phyloP scores from a whole-genome alignment of 352 stramenopile species.

The Pythium brachiatum region DNA sequence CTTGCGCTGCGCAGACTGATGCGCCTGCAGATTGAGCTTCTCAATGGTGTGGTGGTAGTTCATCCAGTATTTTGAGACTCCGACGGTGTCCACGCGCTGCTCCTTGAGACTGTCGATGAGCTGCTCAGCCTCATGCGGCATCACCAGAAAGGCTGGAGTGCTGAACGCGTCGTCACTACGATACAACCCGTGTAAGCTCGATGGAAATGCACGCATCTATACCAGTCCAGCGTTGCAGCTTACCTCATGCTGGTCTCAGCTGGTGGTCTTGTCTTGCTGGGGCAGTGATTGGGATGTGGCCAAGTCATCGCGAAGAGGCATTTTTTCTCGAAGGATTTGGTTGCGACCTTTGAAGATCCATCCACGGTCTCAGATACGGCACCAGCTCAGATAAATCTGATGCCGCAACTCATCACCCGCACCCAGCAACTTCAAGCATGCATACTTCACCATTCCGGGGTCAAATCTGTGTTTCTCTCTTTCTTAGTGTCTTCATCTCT shows the following conservation, averaged over 20 bases:
- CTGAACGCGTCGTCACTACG: conserved; percentile 12
- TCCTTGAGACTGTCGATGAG: conserved; percentile 72
- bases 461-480: conserved; percentile 8
- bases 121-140: conserved; percentile 80
- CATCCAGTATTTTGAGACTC: conserved; percentile 70
- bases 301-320: background rate
- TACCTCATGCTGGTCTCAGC: conserved; percentile 9
- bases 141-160: conserved; percentile 51
- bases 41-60: conserved; percentile 86
- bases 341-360: conserved; percentile 22
- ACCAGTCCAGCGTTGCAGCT: background rate
- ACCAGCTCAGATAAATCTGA: background rate
- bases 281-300: background rate
- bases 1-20: conserved; percentile 88
- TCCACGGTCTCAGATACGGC: background rate
- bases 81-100: conserved; percentile 64
- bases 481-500: background rate
- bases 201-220: background rate
- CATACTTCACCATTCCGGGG: conserved; percentile 8
- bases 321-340: conserved; percentile 18
- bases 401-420: background rate
- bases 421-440: background rate
- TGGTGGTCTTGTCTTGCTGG: background rate
- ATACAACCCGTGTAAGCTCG: background rate
- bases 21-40: conserved; percentile 93